Evolutionary conservation across 2,329 filamentous ascomycete genomes (phyloP), one percentile per base, ranked within the genome.

Genomic region (Colletotrichum sp.): DNA sequence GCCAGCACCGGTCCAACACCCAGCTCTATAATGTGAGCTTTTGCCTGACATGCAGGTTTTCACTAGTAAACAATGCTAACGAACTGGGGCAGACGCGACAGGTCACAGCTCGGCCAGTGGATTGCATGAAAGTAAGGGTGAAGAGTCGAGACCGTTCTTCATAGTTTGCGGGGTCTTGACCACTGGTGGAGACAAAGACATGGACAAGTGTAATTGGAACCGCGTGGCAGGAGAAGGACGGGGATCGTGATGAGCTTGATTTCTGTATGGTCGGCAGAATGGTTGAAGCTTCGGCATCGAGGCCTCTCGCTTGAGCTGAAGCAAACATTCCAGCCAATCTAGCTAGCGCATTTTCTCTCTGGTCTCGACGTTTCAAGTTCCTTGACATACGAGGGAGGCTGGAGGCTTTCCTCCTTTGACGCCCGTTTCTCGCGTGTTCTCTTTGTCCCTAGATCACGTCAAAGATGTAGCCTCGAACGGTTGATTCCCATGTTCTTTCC

Each of bases 71-170:
- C 34, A 34, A n/a, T 36, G 8, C 18, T 62, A 34, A 49, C 44
- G 32, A 59, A 32, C 8, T 28, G 15, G 34, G 12, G 44, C 24
- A 79, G 78, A 71, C 68, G 4, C 72, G 78, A 30, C 73, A 75
- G 13, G 69, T 79, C 9, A 79, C 78, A 21, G 66, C 77, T n/a
- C 69, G 77, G n/a, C 77, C 78, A 4, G 62, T 78, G 18, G 78
- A 79, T 57, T 62, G 60, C 9, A 78, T 77, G 68, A 64, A 52
- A 21, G 72, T 77, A 3, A 71, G 75, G 24, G 78, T 79, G 16
- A 76, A 57, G 70, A 21, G 73, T 10, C 49, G 60, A 30, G 65
- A 57, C 26, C 36, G 16, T 49, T 32, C 36, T 67, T 30, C 64
- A 30, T 59, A 59, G 59, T 62, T 62, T 32, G 59, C 28, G 26